Conservation (phyloP, 2,329 filamentous ascomycete genomes). For the Juglanconis oblonga region DNA sequence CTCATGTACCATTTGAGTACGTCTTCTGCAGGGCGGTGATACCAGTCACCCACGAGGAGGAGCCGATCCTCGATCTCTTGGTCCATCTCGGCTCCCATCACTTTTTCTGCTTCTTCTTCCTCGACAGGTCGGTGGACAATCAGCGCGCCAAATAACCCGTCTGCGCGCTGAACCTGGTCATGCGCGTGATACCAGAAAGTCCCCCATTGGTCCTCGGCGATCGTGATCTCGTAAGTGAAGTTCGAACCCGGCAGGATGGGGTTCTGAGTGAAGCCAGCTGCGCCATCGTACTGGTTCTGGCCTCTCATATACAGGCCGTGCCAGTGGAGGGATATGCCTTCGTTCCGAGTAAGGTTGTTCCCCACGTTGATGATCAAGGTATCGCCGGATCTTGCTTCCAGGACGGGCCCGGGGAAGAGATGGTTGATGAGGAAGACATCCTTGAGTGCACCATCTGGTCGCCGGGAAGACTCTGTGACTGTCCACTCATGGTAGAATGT, state of each 20-base stretch:
- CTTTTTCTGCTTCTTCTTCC: constrained; percentile 22
- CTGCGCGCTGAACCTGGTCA: constrained; percentile 37
- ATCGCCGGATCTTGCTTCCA: constrained; percentile 47
- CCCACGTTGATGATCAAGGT: constrained; percentile 38
- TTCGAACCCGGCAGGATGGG: constrained; percentile 1
- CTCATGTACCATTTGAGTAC: constrained; percentile 1
- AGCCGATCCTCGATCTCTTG: constrained; percentile 33
- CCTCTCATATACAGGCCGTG: constrained; percentile 42
- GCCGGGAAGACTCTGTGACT: constrained; percentile 34
- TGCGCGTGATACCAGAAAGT: constrained; percentile 50
- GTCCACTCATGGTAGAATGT: constrained; percentile 29
- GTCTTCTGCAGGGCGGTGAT: constrained; percentile 7
- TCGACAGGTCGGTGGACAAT: constrained; percentile 38
- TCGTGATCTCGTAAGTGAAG: constrained; percentile 12
- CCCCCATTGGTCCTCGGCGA: constrained; percentile 19
- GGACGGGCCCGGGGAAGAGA: constrained; percentile 46
- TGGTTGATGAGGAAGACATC: constrained; percentile 48
- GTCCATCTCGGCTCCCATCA: constrained; percentile 20
- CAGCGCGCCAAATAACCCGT: constrained; percentile 46
- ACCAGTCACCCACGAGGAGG: constrained; percentile 47
- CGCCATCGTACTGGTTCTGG: constrained; percentile 13
- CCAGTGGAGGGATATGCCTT: constrained; percentile 43
- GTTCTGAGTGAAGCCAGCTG: constrained; percentile 11
- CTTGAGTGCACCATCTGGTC: constrained; percentile 50
- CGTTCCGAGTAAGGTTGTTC: constrained; percentile 35